Conservation (phyloP, 2,329 filamentous ascomycete species). For the Leptographium flavum region DNA sequence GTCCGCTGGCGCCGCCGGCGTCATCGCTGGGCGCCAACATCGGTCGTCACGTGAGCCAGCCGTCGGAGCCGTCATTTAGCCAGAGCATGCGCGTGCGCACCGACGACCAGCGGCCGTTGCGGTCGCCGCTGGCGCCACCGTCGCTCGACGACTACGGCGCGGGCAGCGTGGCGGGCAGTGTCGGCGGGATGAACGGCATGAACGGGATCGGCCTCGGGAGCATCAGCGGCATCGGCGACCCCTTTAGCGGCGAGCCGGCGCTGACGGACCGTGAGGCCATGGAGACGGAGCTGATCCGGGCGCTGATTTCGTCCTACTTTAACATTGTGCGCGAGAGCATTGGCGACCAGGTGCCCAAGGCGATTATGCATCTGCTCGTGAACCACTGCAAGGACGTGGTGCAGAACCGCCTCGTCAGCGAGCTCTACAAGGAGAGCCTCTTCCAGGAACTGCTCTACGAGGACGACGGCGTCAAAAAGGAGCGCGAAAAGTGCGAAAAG, state of each 20-base stretch:
- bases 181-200: neutral
- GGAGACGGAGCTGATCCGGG: conserved; percentile 93
- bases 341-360: conserved; percentile 95
- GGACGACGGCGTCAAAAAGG: conserved; percentile 83
- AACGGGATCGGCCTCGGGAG: neutral
- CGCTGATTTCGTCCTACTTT: conserved; percentile 96
- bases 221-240: neutral
- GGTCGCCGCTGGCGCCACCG: conserved; percentile 26
- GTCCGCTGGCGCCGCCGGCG: neutral
- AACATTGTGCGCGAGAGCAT: conserved; percentile 98
- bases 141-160: conserved; percentile 2
- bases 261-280: conserved; percentile 92
- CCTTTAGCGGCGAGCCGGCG: conserved; percentile 52
- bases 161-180: conserved; percentile 21
- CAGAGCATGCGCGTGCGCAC: conserved; percentile 63
- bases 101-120: conserved; percentile 40
- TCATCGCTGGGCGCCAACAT: conserved; percentile 16
- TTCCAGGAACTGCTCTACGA: conserved; percentile 94
- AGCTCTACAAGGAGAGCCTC: conserved; percentile 81
- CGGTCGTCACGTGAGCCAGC: conserved; percentile 59
- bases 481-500: conserved; percentile 84
- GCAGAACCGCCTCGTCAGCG: conserved; percentile 89
- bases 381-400: conserved; percentile 98
- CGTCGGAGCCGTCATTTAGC: conserved; percentile 65
- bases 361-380: conserved; percentile 95